Conservation (phyloP, 148 eudicot species). For the Cornus kousa region DNA sequence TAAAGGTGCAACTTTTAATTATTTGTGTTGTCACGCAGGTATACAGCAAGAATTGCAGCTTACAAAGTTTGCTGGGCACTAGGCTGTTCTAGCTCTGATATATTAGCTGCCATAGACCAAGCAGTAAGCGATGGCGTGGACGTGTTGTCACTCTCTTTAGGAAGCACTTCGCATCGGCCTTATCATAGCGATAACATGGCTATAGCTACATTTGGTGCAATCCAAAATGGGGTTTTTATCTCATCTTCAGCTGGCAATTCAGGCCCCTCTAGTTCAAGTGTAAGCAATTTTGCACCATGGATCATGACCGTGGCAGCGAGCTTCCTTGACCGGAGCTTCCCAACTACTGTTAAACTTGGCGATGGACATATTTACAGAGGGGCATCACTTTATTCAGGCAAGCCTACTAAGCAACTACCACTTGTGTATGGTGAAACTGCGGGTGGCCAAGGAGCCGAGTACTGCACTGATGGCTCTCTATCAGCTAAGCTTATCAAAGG, state of each 20-base stretch:
- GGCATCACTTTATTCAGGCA: constrained; percentile 48
- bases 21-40: background rate
- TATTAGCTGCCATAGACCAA: constrained; percentile 68
- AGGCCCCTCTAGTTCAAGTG: constrained; percentile 59
- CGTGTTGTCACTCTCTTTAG: constrained; percentile 64
- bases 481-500: constrained; percentile 41
- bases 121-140: constrained; percentile 68
- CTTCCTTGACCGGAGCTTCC: constrained; percentile 54
- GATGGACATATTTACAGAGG: constrained; percentile 47
- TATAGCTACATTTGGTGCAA: constrained; percentile 62
- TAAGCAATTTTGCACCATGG: constrained; percentile 76
- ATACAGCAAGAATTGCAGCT: constrained; percentile 68
- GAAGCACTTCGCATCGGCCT: constrained; percentile 50
- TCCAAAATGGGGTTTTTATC: constrained; percentile 52
- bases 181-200: constrained; percentile 60
- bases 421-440: constrained; percentile 49
- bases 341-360: constrained; percentile 51
- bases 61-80: constrained; percentile 60
- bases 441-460: constrained; percentile 41
- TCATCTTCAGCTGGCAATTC: constrained; percentile 79
- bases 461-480: constrained; percentile 45
- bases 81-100: constrained; percentile 68
- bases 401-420: constrained; percentile 35
- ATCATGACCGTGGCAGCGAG: constrained; percentile 71
- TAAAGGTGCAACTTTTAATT: too few species aligned